A percentile compares a stretch with the other conserved stretches of the same genome.
These are phyloP conservation scores for Parachaetomium inaequale DNA, from an alignment of 495 filamentous ascomycete species.

Conservation along the genomic window DNA sequence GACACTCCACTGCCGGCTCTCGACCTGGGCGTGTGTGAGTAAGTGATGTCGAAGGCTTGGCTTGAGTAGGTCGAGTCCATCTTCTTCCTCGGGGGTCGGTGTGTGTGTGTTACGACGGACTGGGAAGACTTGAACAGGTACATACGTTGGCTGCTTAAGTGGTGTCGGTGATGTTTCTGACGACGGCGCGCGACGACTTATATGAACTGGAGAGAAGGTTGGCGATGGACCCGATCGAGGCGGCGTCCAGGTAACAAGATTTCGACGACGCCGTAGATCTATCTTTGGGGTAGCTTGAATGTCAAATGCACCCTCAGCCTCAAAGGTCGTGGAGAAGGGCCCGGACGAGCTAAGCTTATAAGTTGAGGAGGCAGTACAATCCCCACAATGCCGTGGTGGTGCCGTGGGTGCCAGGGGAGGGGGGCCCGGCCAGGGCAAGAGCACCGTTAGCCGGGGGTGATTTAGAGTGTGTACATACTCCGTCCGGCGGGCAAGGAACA, in stretches of 20 bases:
- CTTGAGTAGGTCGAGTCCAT: conserved; percentile 37
- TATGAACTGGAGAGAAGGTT: conserved; percentile 24
- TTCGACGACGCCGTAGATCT: conserved; percentile 23
- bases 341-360: conserved; percentile 33
- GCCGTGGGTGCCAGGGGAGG: conserved; percentile 16
- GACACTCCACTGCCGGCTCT: conserved; percentile 37
- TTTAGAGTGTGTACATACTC: conserved; percentile 21
- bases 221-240: conserved; percentile 12
- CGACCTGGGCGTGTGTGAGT: conserved; percentile 46
- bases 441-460: conserved; percentile 17
- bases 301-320: conserved; percentile 32
- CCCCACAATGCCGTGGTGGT: conserved; percentile 27
- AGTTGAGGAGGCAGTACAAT: conserved; percentile 31
- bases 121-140: conserved; percentile 20
- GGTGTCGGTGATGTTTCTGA: conserved; percentile 11
- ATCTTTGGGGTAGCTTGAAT: conserved; percentile 34
- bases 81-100: conserved; percentile 7
- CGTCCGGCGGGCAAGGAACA: conserved; percentile 24
- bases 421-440: conserved; percentile 16
- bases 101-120: not conserved
- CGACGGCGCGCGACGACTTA: conserved; percentile 23
- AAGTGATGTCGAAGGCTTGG: conserved; percentile 37
- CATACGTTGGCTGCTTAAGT: conserved; percentile 30
- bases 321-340: conserved; percentile 29
- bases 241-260: conserved; percentile 32